Base-by-base conservation (phyloP, 129 eudicot genomes). In the Tanacetum coccineum region DNA sequence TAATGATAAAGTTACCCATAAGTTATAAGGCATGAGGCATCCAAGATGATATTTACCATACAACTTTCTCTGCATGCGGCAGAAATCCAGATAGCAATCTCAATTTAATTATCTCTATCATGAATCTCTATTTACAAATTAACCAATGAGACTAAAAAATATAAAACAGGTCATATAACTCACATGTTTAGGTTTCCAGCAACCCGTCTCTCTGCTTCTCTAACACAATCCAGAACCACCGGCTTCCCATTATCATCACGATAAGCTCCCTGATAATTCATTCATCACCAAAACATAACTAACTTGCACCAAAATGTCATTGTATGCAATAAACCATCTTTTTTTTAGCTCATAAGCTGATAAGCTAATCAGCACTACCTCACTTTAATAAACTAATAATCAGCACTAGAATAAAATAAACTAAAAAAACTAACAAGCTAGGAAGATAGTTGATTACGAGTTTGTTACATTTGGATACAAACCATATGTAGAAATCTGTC, bases 191-290 rank as follows among this genome's bases (percentile, higher is more conserved):
- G 0, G 68, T 73, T 86, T 49, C 98, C 96, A 11, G 96, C 96
- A 68, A 93, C 72, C 70, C 92, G 81, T 56, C 86, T 69, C 70
- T 93, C 98, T 4, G 98, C 98, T 86, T 93, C 86, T 56, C 98
- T 71, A 46, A 93, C 98, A 64, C 96, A 93, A 65, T 86, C 95
- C 13, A 88, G 75, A 10, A 93, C 98, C n/a, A 93, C 95, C 19
- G 98, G 98, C 64, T 88, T 86, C 66, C 96, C 96, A 19, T 93
- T 81, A 79, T 93, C 96, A 71, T 93, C 96, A 20, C 98, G 85
- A 74, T 93, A 88, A 15, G 98, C 98, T 46, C 98, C 98, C 98
- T 92, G 58, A 15, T 13, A 66, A n/a, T n/a, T 22, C 25, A 26
- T 6, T 4, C 63, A 58, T 44, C 21, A 58, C 10, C 9, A 59